These are phyloP conservation scores for Avena atlantica DNA, from an alignment of 176 grass and related monocot genomes.

Conservation along the genomic window DNA sequence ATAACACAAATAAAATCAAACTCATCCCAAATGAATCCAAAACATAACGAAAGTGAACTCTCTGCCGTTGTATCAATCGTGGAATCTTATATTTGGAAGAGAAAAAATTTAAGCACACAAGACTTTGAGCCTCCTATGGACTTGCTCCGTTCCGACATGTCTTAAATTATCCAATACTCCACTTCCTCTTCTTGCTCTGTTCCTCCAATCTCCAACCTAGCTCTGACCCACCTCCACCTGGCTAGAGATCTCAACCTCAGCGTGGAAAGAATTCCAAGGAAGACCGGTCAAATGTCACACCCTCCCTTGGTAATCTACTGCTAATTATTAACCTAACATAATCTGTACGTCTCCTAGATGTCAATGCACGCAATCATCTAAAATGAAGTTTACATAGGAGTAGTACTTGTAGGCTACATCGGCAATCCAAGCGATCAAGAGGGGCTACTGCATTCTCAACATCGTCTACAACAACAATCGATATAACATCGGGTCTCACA, in stretches of 20 bases:
- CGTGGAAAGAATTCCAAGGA: background rate
- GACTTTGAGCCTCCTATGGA: conserved; percentile 13
- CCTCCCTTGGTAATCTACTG: background rate
- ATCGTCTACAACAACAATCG: no score
- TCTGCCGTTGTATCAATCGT: no score
- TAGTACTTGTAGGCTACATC: no score
- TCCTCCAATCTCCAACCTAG: background rate
- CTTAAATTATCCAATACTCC: background rate
- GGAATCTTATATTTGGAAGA: no score
- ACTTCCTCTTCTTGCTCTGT: background rate
- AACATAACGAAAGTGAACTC: no score
- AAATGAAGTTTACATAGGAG: no score
- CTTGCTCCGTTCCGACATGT: background rate
- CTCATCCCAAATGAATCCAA: no score
- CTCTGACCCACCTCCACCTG: no score
- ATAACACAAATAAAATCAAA: no score
- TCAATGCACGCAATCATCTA: background rate
- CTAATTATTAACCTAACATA: conserved; percentile 19
- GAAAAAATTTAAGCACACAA: conserved; percentile 2
- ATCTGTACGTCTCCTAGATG: background rate
- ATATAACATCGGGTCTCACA: no score
- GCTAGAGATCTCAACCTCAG: background rate
- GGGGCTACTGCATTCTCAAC: no score
- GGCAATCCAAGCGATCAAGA: no score
- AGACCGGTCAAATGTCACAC: conserved; percentile 7